Base-by-base conservation (phyloP, 371 early-diverging fungal species). In the Lichtheimia hyalospora region DNA sequence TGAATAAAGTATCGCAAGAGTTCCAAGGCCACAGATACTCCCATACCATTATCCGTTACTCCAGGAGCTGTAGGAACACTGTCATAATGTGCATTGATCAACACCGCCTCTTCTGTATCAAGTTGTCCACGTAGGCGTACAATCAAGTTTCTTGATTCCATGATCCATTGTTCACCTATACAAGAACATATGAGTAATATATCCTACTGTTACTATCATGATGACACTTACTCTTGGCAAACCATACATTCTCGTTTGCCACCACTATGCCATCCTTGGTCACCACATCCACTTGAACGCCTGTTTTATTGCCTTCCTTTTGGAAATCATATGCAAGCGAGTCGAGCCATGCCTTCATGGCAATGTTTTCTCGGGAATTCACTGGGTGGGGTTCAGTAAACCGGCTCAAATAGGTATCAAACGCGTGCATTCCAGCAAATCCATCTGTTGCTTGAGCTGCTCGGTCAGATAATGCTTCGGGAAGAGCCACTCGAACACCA, bases 11-110 rank as follows among this genome's bases (percentile, higher is more conserved):
- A 87, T 39, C 89, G 82, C 50, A 88, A 55, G 49, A 84, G 69
- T 69, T 93, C 95, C 15, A 96, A 66, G 51, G 83, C 82, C 13
- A 82, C 85, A 3, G 77, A 85, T 4, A 91, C 86, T 27, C 88
- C 86, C 43, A 93, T 86, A 7, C 94, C 95, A 67, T 92, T 88
- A 66, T 96, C 96, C 13, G 89, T 90, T 16, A 89, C 92, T 54
- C 96, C 96, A 55, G 84, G 76, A 63, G 91, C 88, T 16, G 89
- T 79, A n/a, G 89, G 81, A 0, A 90, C 89, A 23, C 89, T 86
- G 58, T 95, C 85, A 71, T 73, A 85, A 58, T 85, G 84, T n/a
- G 84, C 82, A 64, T 73, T 75, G 20, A 83, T 52, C 42, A 85
- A 58, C 8, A 83, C 51, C 0, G 85, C 77, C n/a, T 74, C 70